These are phyloP conservation scores for Phytophthora boehmeriae DNA, from an alignment of 352 stramenopile genomes.

Conservation along the genomic window DNA sequence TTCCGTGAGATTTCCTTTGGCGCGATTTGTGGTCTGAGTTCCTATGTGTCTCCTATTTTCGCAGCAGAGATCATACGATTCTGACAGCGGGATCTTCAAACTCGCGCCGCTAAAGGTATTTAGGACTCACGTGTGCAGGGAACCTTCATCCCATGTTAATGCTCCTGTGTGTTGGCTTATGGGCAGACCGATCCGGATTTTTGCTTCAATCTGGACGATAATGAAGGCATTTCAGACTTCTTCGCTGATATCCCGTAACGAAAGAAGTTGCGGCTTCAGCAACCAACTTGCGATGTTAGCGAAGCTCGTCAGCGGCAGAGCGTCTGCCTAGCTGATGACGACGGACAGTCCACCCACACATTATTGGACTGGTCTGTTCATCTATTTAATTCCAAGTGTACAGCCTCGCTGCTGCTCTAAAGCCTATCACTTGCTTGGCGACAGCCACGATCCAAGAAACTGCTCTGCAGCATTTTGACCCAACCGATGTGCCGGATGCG, in stretches of 20 bases:
- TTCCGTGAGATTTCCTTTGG: neutral
- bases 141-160: conserved; percentile 13
- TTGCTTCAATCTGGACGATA: conserved; percentile 89
- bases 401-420: conserved; percentile 20
- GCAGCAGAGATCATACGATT: conserved; percentile 83
- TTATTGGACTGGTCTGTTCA: conserved; percentile 21
- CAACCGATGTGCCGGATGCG: conserved; percentile 52
- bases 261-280: conserved; percentile 7
- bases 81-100: conserved; percentile 84
- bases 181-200: conserved; percentile 86
- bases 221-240: conserved; percentile 88
- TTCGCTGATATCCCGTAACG: conserved; percentile 78
- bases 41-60: conserved; percentile 10
- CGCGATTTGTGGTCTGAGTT: neutral
- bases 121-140: no score
- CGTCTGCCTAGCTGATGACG: conserved; percentile 5
- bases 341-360: conserved; percentile 11
- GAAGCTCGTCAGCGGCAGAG: conserved; percentile 15
- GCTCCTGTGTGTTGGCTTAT: conserved; percentile 1
- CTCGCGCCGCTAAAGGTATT: conserved; percentile 85
- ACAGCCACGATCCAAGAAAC: conserved; percentile 43
- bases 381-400: conserved; percentile 38
- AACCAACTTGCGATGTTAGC: conserved; percentile 9
- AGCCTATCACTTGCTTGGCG: conserved; percentile 36
- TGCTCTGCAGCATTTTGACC: conserved; percentile 54